phyloP scores from a whole-genome alignment of 495 filamentous ascomycete genomes.

The Penicillium cinerascens region DNA sequence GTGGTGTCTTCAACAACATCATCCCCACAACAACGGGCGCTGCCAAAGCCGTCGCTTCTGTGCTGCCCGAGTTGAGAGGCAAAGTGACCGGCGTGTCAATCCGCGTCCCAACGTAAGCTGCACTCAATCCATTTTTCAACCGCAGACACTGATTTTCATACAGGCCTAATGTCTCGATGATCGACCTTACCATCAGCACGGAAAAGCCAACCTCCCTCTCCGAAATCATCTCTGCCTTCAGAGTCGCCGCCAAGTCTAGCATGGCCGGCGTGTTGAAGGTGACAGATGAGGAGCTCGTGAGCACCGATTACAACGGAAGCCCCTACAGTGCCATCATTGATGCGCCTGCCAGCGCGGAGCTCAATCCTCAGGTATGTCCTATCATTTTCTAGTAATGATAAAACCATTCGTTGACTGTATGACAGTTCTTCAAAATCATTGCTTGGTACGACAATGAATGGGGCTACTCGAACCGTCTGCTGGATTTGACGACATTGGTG shows the following conservation, averaged over 20 bases:
- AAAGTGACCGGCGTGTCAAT: conserved; percentile 36
- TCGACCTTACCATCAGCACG: conserved; percentile 35
- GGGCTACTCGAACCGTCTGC: conserved; percentile 35
- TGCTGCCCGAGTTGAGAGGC: conserved; percentile 29
- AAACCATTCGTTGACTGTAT: not conserved
- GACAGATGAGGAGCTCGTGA: conserved; percentile 33
- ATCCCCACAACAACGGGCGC: conserved; percentile 36
- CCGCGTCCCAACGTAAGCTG: conserved; percentile 33
- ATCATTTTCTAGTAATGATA: not conserved
- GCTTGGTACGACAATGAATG: conserved; percentile 40
- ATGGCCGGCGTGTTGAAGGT: conserved; percentile 31
- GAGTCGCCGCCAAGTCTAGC: conserved; percentile 24
- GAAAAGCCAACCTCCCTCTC: conserved; percentile 28
- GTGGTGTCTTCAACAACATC: conserved; percentile 35
- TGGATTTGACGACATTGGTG: conserved; percentile 30
- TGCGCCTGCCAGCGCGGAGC: conserved; percentile 28
- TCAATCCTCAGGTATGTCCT: conserved; percentile 27
- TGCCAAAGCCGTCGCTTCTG: conserved; percentile 32
- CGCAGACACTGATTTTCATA: not conserved
- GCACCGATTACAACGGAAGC: conserved; percentile 32
- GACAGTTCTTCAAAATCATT: conserved; percentile 37
- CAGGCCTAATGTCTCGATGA: conserved; percentile 38
- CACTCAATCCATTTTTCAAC: not conserved
- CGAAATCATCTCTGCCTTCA: conserved; percentile 33
- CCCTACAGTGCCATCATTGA: conserved; percentile 32